These are phyloP conservation scores for Umbelopsis sp. DNA, from an alignment of 192 early-diverging fungal genomes.

Conservation along the genomic window DNA sequence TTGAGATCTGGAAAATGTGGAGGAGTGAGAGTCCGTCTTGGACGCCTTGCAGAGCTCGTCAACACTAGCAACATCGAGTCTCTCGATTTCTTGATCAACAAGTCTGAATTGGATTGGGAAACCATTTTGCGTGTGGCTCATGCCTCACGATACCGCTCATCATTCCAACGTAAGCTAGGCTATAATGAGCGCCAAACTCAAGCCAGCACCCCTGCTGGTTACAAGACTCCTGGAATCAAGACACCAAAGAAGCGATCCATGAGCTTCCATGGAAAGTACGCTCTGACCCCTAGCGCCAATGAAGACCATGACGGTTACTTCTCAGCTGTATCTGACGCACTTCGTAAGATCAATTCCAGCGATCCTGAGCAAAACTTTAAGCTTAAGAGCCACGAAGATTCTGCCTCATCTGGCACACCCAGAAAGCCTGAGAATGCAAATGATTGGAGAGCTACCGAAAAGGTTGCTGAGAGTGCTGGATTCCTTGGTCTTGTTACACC, in stretches of 20 bases:
- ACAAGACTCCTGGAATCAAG: constrained; percentile 32
- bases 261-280: constrained; percentile 32
- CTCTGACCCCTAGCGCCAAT: constrained; percentile 28
- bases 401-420: constrained; percentile 1
- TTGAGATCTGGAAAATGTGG: constrained; percentile 68
- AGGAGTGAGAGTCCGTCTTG: constrained; percentile 73
- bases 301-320: constrained; percentile 38
- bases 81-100: constrained; percentile 81
- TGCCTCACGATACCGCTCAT: constrained; percentile 37
- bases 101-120: constrained; percentile 58
- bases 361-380: constrained; percentile 39
- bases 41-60: constrained; percentile 75
- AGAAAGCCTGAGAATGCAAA: not conserved
- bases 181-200: constrained; percentile 52
- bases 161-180: constrained; percentile 42
- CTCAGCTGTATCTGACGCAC: constrained; percentile 35
- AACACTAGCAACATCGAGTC: constrained; percentile 78
- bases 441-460: constrained; percentile 14
- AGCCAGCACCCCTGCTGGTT: constrained; percentile 48
- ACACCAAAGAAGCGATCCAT: constrained; percentile 35
- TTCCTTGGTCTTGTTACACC: constrained; percentile 7
- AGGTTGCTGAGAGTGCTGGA: constrained; percentile 9
- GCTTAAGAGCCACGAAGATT: constrained; percentile 52
- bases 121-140: constrained; percentile 49
- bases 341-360: constrained; percentile 27